Conservation (phyloP, 192 early-diverging fungal genomes). For the Coemansia sp. region DNA sequence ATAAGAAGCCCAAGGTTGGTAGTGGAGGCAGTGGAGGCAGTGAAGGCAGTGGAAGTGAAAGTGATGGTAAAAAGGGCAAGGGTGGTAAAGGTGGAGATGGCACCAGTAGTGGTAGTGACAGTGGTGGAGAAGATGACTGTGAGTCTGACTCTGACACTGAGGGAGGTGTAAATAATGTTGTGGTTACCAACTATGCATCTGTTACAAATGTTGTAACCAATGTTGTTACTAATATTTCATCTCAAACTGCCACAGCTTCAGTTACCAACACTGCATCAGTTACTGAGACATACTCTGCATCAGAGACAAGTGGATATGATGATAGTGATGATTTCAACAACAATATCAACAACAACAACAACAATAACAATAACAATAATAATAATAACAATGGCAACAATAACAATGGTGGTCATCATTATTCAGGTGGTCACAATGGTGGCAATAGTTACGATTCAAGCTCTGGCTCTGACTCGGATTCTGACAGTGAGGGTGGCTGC, state of each 20-base stretch:
- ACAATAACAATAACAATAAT: background rate
- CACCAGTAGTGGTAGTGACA: background rate
- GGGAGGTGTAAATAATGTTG: too few species aligned
- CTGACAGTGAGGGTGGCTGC: background rate
- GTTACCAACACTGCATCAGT: background rate
- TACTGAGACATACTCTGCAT: background rate
- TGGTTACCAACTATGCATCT: background rate
- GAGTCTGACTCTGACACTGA: background rate
- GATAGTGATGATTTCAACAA: background rate
- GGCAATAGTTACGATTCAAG: background rate
- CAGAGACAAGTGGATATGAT: background rate
- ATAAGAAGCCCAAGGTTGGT: background rate
- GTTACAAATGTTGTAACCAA: background rate
- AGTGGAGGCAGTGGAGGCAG: background rate
- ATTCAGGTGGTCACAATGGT: background rate
- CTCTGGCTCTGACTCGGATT: background rate
- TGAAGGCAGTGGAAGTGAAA: background rate
- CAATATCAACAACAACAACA: background rate
- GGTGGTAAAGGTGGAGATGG: background rate
- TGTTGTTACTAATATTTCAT: background rate
- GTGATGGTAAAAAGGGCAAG: conserved; percentile 1
- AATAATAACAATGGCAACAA: background rate
- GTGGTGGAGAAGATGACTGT: background rate
- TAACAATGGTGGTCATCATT: background rate
- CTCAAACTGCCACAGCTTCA: background rate